phyloP scores from a whole-genome alignment of 2,329 filamentous ascomycete species.

The Sordariomycetes sp. region DNA sequence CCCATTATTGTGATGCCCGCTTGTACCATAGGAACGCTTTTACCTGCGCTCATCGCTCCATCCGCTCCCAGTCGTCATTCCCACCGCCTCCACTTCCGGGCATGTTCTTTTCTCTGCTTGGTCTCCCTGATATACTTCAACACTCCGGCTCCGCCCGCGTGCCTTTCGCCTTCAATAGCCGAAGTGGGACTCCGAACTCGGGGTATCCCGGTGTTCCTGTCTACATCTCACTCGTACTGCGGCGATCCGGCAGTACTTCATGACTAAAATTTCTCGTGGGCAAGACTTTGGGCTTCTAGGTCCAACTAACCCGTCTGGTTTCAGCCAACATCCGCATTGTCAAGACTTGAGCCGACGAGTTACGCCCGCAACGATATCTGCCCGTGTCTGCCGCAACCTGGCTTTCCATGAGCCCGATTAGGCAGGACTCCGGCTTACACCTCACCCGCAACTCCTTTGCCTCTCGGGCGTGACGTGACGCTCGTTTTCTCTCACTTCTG shows the following conservation, averaged over 20 bases:
- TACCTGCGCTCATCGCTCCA: not conserved
- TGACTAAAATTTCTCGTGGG: not conserved
- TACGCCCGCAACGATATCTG: not conserved
- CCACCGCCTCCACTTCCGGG: not conserved
- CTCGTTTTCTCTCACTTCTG: too few relatives aligned
- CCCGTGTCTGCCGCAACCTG: not conserved
- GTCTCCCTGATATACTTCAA: not conserved
- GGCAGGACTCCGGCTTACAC: not conserved
- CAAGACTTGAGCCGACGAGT: not conserved
- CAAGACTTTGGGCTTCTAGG: not conserved
- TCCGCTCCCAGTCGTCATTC: not conserved
- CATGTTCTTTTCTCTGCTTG: not conserved
- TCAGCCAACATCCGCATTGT: not conserved
- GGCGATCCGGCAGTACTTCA: not conserved
- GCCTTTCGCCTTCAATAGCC: slow-evolving; percentile 2
- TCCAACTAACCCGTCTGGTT: not conserved
- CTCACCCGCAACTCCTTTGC: not conserved
- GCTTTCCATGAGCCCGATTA: not conserved
- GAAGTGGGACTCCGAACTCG: not conserved
- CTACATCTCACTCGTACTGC: not conserved
- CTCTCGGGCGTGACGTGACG: not conserved
- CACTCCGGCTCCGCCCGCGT: not conserved
- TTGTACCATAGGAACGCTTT: not conserved
- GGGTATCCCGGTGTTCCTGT: not conserved
- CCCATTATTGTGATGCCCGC: too few relatives aligned